A percentile compares a stretch with the other conserved stretches of the same genome.
Evolutionary conservation across 352 stramenopile genomes (phyloP).

Genomic region (Phytophthora sp.): DNA sequence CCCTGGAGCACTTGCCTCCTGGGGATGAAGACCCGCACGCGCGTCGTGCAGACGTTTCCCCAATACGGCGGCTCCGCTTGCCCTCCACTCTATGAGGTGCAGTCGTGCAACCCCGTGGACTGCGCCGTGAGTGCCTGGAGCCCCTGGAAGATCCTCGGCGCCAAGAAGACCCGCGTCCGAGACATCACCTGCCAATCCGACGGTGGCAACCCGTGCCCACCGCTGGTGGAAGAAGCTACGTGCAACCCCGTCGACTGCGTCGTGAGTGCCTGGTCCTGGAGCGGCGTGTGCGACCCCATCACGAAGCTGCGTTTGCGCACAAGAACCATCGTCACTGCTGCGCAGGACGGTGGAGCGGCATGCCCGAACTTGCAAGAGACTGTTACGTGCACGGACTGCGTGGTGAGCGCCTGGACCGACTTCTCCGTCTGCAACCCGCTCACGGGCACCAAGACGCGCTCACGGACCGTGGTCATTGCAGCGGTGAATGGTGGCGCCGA

Average conservation of each 20-base stretch:
- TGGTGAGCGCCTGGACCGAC: constrained; percentile 42
- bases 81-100: constrained; percentile 30
- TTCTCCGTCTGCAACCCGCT: constrained; percentile 51
- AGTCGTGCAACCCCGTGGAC: constrained; percentile 42
- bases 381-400: constrained; percentile 45
- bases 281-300: constrained; percentile 30
- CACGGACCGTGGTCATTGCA: constrained; percentile 34
- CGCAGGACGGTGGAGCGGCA: constrained; percentile 42
- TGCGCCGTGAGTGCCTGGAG: constrained; percentile 49
- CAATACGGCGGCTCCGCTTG: constrained; percentile 48
- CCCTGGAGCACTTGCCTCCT: constrained; percentile 45
- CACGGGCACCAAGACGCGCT: constrained; percentile 47
- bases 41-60: constrained; percentile 34
- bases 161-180: constrained; percentile 46
- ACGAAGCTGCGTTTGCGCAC: constrained; percentile 39
- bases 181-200: constrained; percentile 41
- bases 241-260: constrained; percentile 51
- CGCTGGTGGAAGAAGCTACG: constrained; percentile 43
- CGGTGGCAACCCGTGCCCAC: constrained; percentile 50
- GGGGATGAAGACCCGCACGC: constrained; percentile 39
- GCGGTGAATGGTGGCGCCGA: constrained; percentile 36
- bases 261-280: constrained; percentile 48
- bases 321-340: constrained; percentile 31
- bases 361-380: constrained; percentile 51
- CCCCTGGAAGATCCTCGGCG: constrained; percentile 36